Percentiles rank a stretch among this genome's conserved stretches.
These are phyloP conservation scores for Alternaria brassicicola DNA, from an alignment of 2,329 filamentous ascomycete genomes.

Conservation along the genomic window DNA sequence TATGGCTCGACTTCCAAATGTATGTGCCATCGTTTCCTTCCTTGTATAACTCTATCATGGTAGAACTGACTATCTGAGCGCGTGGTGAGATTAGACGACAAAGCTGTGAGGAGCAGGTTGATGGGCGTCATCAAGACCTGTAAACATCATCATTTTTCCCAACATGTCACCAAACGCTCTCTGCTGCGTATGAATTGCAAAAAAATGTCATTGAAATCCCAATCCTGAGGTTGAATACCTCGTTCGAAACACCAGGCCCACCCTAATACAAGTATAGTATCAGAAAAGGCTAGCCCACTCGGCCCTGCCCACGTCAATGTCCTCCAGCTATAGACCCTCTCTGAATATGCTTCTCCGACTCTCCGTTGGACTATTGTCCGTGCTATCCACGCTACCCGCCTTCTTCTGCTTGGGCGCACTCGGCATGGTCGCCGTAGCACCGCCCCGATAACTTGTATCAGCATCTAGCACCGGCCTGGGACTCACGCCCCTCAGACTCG, in stretches of 20 bases:
- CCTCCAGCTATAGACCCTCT: constrained; percentile 64
- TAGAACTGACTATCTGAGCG: neutral
- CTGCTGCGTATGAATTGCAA: neutral
- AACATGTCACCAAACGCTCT: neutral
- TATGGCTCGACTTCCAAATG: too few species aligned
- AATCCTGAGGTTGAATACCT: neutral
- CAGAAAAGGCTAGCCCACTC: neutral
- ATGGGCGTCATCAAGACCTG: neutral
- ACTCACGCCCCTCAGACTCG: constrained; percentile 70
- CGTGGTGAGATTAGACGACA: too few species aligned
- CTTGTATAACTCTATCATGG: neutral
- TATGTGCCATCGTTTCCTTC: too few species aligned
- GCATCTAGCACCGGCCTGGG: constrained; percentile 68
- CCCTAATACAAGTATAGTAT: neutral
- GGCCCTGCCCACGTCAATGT: neutral
- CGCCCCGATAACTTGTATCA: constrained; percentile 46
- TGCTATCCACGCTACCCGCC: constrained; percentile 39
- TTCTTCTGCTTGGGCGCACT: constrained; percentile 46
- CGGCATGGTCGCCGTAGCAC: constrained; percentile 49
- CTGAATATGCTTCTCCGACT: constrained; percentile 69
- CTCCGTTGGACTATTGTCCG: constrained; percentile 68
- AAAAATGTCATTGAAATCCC: neutral
- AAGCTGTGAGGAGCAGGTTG: neutral
- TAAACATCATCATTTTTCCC: too few species aligned
- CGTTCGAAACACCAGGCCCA: neutral